These are phyloP conservation scores for Chaetomiaceae sp. DNA, from an alignment of 2,329 filamentous ascomycete species.

Conservation along the genomic window DNA sequence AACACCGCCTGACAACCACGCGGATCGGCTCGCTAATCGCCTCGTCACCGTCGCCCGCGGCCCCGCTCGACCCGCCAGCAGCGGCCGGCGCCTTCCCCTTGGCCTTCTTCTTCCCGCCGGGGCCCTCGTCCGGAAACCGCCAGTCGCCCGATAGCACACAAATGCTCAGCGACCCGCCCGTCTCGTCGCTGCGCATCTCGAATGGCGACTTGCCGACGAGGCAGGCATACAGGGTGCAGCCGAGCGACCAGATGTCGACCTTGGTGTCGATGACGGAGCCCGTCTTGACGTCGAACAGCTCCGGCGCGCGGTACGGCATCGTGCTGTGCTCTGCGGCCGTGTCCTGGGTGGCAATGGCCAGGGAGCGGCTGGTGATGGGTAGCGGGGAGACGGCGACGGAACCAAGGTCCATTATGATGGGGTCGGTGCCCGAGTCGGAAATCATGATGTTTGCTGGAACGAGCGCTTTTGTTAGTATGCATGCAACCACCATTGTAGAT, in stretches of 20 bases:
- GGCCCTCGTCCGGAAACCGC: conserved; percentile 87
- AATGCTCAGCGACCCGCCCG: conserved; percentile 85
- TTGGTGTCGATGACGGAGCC: conserved; percentile 90
- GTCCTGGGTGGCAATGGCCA: conserved; percentile 90
- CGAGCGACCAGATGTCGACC: conserved; percentile 95
- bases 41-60: conserved; percentile 36
- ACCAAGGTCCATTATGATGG: conserved; percentile 96
- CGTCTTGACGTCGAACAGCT: conserved; percentile 97
- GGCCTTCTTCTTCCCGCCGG: conserved; percentile 42
- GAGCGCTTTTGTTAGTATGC: background rate
- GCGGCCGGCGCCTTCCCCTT: conserved; percentile 30
- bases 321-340: conserved; percentile 93
- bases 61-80: conserved; percentile 13
- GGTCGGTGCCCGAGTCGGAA: conserved; percentile 77
- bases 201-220: conserved; percentile 96
- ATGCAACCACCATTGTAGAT: too few relatives aligned
- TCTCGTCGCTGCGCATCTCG: conserved; percentile 92
- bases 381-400: conserved; percentile 84
- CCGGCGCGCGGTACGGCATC: conserved; percentile 96
- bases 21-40: conserved; percentile 77
- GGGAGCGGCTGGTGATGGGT: conserved; percentile 81
- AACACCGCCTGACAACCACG: conserved; percentile 80
- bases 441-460: conserved; percentile 95
- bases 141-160: conserved; percentile 93
- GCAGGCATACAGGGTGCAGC: conserved; percentile 96